Conservation (phyloP, 345 rosid genomes). For the Boechera stricta region DNA sequence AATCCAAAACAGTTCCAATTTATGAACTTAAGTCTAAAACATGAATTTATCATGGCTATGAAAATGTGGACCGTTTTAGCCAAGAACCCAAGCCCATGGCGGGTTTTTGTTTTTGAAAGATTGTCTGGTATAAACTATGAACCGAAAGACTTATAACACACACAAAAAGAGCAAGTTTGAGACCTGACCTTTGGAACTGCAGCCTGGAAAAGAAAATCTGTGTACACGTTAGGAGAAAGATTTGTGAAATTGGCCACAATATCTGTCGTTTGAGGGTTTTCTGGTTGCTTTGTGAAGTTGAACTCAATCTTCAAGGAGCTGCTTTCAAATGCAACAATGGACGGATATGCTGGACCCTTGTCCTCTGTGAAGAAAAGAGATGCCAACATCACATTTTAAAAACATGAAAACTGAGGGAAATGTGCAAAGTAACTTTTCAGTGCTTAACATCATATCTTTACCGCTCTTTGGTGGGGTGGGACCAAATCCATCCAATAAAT, state of each 20-base stretch:
- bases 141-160: constrained; percentile 4
- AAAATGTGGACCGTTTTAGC: background rate
- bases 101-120: background rate
- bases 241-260: constrained; percentile 79
- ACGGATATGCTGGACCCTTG: constrained; percentile 67
- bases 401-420: background rate
- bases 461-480: constrained; percentile 65
- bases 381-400: constrained; percentile 20
- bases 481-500: constrained; percentile 82
- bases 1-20: background rate
- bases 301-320: constrained; percentile 75
- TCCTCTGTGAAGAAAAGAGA: constrained; percentile 55
- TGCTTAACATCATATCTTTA: constrained; percentile 40
- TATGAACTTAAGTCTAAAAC: background rate
- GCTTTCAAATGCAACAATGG: constrained; percentile 83
- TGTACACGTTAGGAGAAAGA: constrained; percentile 58
- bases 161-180: constrained; percentile 15
- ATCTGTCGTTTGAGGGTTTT: constrained; percentile 60
- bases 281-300: constrained; percentile 75
- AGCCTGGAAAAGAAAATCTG: constrained; percentile 95
- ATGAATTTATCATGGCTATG: constrained; percentile 13
- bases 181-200: constrained; percentile 94
- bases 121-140: background rate
- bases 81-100: constrained; percentile 10
- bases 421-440: background rate